phyloP scores from a whole-genome alignment of 148 eudicot species.

The Chenopodium formosanum region DNA sequence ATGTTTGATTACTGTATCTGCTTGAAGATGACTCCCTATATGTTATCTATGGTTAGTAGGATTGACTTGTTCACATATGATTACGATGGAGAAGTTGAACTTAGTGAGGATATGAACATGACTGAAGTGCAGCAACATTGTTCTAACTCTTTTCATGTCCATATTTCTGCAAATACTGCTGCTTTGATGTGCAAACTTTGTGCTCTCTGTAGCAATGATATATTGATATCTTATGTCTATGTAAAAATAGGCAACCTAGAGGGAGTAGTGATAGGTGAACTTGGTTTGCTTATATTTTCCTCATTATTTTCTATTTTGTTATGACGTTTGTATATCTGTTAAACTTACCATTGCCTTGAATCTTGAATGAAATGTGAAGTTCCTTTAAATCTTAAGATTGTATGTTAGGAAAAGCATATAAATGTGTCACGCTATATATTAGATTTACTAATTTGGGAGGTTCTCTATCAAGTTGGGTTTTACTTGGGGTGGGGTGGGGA shows the following conservation, averaged over 20 bases:
- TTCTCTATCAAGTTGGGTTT: no score
- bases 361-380: background rate
- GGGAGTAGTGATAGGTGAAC: background rate
- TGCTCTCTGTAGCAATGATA: background rate
- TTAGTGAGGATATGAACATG: background rate
- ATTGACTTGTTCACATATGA: background rate
- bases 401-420: background rate
- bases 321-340: background rate
- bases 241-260: no score
- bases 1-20: constrained; percentile 1
- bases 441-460: no score
- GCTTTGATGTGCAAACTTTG: background rate
- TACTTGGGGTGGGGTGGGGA: no score
- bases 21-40: no score
- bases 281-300: background rate
- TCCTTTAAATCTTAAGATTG: background rate
- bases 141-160: background rate
- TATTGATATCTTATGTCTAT: background rate
- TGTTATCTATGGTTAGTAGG: background rate
- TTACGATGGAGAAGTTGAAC: background rate
- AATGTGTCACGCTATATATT: background rate
- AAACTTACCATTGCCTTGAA: background rate
- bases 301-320: background rate
- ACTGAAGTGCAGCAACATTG: background rate
- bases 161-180: background rate